A percentile compares a stretch with the other conserved stretches of the same genome.
Evolutionary conservation across 2,329 filamentous ascomycete genomes (phyloP).

Genomic region (Dactylellina haptotyla): DNA sequence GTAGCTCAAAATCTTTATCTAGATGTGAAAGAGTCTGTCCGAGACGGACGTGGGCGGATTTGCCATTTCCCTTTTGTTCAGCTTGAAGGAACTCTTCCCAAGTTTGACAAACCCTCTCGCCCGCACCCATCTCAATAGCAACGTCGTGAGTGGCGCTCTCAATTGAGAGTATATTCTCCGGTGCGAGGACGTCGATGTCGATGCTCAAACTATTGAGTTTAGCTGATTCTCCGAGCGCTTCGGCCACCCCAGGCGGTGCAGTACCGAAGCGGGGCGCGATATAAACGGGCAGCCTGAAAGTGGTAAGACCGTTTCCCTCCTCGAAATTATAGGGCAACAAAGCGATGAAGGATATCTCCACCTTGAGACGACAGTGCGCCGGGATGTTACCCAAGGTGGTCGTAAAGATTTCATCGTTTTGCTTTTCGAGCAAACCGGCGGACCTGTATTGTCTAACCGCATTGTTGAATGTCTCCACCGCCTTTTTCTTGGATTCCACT

Average conservation of each 20-base stretch:
- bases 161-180: slow-evolving; percentile 44
- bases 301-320: slow-evolving; percentile 53
- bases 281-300: slow-evolving; percentile 57
- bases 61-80: neutral
- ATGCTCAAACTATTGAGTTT: slow-evolving; percentile 50
- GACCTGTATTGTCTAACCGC: neutral
- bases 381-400: slow-evolving; percentile 58
- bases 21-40: slow-evolving; percentile 46
- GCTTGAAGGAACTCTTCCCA: slow-evolving; percentile 34
- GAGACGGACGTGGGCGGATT: slow-evolving; percentile 12
- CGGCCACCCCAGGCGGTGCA: slow-evolving; percentile 31
- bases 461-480: slow-evolving; percentile 4
- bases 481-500: slow-evolving; percentile 57
- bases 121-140: slow-evolving; percentile 39
- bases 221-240: slow-evolving; percentile 30
- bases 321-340: slow-evolving; percentile 57
- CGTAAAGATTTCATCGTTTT: slow-evolving; percentile 58
- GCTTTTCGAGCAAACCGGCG: slow-evolving; percentile 56
- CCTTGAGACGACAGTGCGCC: slow-evolving; percentile 56
- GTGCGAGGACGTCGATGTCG: slow-evolving; percentile 19
- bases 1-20: slow-evolving; percentile 58
- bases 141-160: slow-evolving; percentile 56
- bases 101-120: slow-evolving; percentile 39
- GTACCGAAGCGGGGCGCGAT: slow-evolving; percentile 58
- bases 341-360: slow-evolving; percentile 57